Percentiles rank a stretch among this genome's conserved stretches.
Evolutionary conservation across 768 basidiomycete genomes (phyloP).

Genomic region (Tricholomella constricta): DNA sequence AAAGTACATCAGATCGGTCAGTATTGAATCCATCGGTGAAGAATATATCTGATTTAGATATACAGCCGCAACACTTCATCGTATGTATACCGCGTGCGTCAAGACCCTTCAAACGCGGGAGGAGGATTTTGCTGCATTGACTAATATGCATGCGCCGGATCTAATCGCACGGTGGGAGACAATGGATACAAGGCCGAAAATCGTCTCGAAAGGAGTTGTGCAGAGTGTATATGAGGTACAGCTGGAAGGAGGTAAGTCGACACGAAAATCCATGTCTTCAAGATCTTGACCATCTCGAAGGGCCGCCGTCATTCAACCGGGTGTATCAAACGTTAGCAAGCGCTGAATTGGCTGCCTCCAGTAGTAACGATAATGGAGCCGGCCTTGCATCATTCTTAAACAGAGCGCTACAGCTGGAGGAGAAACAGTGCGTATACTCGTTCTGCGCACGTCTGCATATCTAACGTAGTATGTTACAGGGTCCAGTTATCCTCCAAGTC

Average conservation of each 20-base stretch:
- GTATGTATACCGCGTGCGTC: neutral
- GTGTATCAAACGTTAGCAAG: slow-evolving; percentile 1
- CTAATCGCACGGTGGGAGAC: neutral
- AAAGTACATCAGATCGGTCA: slow-evolving; percentile 25
- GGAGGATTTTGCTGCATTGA: neutral
- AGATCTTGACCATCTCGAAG: neutral
- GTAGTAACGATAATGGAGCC: no score
- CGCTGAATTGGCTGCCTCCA: neutral
- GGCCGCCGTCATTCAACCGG: slow-evolving; percentile 1
- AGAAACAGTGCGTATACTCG: neutral
- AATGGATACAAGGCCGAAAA: slow-evolving; percentile 5
- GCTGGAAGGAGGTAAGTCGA: neutral
- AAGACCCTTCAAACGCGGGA: neutral
- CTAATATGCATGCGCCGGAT: neutral
- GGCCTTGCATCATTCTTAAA: slow-evolving; percentile 8
- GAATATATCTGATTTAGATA: neutral
- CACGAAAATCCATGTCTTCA: neutral
- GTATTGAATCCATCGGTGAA: neutral
- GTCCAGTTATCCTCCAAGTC: no score
- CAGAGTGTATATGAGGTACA: slow-evolving; percentile 2
- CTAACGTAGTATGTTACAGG: no score
- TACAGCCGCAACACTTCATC: neutral
- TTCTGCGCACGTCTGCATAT: neutral
- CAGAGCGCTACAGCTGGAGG: slow-evolving; percentile 9
- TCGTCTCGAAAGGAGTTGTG: neutral